Conservation (phyloP, 495 filamentous ascomycete genomes). For the Neurospora sublineolata region DNA sequence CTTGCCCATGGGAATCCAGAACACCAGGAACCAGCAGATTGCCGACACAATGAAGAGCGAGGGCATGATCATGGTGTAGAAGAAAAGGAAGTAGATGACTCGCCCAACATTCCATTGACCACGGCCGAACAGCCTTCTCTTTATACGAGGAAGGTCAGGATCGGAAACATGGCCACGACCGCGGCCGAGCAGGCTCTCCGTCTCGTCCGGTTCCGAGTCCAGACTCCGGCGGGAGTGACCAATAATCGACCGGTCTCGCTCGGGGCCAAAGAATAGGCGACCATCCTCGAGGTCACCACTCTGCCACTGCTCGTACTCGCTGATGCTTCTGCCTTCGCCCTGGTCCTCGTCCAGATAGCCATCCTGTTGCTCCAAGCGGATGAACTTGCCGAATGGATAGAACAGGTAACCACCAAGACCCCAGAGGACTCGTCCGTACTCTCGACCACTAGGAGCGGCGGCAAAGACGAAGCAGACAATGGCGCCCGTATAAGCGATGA, state of each 20-base stretch:
- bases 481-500: slow-evolving; percentile 62
- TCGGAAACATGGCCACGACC: slow-evolving; percentile 27
- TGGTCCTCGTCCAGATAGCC: slow-evolving; percentile 92
- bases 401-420: slow-evolving; percentile 79
- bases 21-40: slow-evolving; percentile 92
- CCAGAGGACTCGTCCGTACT: slow-evolving; percentile 77
- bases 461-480: slow-evolving; percentile 68
- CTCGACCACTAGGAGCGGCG: slow-evolving; percentile 65
- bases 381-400: slow-evolving; percentile 94
- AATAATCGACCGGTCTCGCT: slow-evolving; percentile 65
- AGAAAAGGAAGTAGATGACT: slow-evolving; percentile 92
- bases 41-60: slow-evolving; percentile 72
- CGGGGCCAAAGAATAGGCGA: slow-evolving; percentile 86
- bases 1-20: slow-evolving; percentile 97
- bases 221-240: slow-evolving; percentile 82
- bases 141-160: slow-evolving; percentile 46
- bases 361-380: slow-evolving; percentile 85
- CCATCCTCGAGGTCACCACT: slow-evolving; percentile 94
- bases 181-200: slow-evolving; percentile 78
- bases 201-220: slow-evolving; percentile 72
- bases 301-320: slow-evolving; percentile 99
- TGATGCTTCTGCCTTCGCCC: slow-evolving; percentile 97
- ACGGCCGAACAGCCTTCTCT: slow-evolving; percentile 84
- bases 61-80: slow-evolving; percentile 90
- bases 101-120: slow-evolving; percentile 92